Evolutionary conservation across 2,329 filamentous ascomycete genomes (phyloP).

Genomic region (Claviceps arundinis): DNA sequence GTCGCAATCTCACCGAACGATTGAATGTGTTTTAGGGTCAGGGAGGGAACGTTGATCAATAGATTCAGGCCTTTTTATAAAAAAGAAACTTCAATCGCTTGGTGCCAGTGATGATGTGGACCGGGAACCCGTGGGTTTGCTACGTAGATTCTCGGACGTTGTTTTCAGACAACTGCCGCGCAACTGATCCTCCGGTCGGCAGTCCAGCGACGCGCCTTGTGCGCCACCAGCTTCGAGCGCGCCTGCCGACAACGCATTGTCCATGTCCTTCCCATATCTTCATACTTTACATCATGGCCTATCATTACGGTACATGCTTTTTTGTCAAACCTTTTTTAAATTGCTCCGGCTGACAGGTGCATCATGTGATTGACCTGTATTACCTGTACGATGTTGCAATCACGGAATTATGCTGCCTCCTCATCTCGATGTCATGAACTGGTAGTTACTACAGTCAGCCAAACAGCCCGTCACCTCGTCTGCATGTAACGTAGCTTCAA

Average conservation of each 20-base stretch:
- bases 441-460: slow-evolving; percentile 12
- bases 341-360: no score
- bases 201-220: no score
- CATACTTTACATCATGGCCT: no score
- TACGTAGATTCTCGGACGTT: no score
- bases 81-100: background rate
- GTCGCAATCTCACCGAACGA: background rate
- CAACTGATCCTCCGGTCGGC: background rate
- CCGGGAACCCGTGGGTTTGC: background rate
- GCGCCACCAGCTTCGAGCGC: no score
- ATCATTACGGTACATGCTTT: no score
- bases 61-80: background rate
- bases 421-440: slow-evolving; percentile 26
- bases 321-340: no score
- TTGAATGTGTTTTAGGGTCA: no score
- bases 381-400: background rate
- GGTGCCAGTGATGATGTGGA: background rate
- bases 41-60: background rate
- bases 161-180: background rate
- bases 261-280: no score
- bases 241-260: no score
- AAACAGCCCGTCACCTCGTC: background rate
- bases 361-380: background rate
- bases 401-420: background rate
- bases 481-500: background rate